Percentiles rank a stretch among this genome's conserved stretches.
Evolutionary conservation across 2,329 filamentous ascomycete genomes (phyloP).

Genomic region (Aspergillus nomiae): DNA sequence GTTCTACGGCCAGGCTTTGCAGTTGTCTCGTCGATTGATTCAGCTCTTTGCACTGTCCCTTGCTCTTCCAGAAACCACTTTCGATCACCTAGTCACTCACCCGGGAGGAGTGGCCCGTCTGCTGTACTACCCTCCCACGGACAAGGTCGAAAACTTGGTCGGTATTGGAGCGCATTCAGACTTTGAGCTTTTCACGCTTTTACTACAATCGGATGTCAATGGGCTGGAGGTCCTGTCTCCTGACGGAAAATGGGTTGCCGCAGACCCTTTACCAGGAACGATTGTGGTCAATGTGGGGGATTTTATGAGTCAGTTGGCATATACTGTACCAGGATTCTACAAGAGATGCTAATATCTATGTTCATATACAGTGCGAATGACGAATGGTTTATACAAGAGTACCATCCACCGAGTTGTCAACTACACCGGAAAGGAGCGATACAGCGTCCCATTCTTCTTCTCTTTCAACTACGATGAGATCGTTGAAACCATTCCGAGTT

Average conservation of each 20-base stretch:
- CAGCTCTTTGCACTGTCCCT: conserved; percentile 58
- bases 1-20: no score
- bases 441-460: conserved; percentile 61
- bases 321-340: no score
- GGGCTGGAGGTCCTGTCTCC: conserved; percentile 49
- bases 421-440: conserved; percentile 40
- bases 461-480: conserved; percentile 44
- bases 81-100: conserved; percentile 57
- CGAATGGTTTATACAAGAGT: conserved; percentile 54
- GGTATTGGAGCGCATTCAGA: conserved; percentile 53
- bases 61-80: conserved; percentile 56
- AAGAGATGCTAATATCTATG: no score
- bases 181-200: conserved; percentile 52
- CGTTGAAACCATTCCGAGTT: neutral
- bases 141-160: conserved; percentile 34
- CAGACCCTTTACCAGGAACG: conserved; percentile 44
- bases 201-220: conserved; percentile 47
- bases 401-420: conserved; percentile 54
- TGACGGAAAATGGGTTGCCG: conserved; percentile 32
- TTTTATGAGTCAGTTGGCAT: conserved; percentile 43
- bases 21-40: conserved; percentile 54
- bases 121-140: conserved; percentile 49
- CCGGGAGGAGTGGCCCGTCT: conserved; percentile 51
- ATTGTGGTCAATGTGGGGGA: conserved; percentile 58
- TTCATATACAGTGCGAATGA: conserved; percentile 37